These are phyloP conservation scores for Aspergillus funiculosus DNA, from an alignment of 495 filamentous ascomycete genomes.

Conservation along the genomic window DNA sequence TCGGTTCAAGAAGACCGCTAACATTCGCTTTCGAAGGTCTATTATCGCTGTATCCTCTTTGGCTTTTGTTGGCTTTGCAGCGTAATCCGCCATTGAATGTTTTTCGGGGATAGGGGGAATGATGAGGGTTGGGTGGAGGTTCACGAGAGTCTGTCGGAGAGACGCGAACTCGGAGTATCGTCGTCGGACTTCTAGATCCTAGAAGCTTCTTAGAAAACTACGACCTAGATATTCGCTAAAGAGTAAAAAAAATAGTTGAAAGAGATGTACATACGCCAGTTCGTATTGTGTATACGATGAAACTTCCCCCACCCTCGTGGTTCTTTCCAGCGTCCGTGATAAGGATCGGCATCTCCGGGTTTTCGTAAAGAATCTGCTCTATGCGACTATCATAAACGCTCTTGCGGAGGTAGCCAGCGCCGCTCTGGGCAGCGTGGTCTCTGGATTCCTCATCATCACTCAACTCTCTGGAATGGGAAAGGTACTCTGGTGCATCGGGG, in stretches of 20 bases:
- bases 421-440: slow-evolving; percentile 29
- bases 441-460: slow-evolving; percentile 58
- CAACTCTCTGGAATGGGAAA: slow-evolving; percentile 50
- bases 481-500: slow-evolving; percentile 53
- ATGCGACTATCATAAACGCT: slow-evolving; percentile 90
- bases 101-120: slow-evolving; percentile 98
- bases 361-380: slow-evolving; percentile 93
- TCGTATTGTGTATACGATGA: slow-evolving; percentile 93
- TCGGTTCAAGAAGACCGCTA: slow-evolving; percentile 88
- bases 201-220: no score
- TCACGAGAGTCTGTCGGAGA: slow-evolving; percentile 77
- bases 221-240: no score
- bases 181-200: slow-evolving; percentile 92
- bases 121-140: slow-evolving; percentile 87
- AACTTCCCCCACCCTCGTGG: slow-evolving; percentile 78
- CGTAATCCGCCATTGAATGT: slow-evolving; percentile 97
- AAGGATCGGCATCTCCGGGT: slow-evolving; percentile 78
- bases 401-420: slow-evolving; percentile 51
- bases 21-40: slow-evolving; percentile 91
- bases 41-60: slow-evolving; percentile 97
- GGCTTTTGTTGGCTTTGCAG: slow-evolving; percentile 92
- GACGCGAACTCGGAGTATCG: slow-evolving; percentile 98
- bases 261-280: slow-evolving; percentile 64
- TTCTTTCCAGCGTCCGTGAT: slow-evolving; percentile 96
- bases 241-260: background rate